Evolutionary conservation across 2,329 filamentous ascomycete species (phyloP).

Genomic region (Verticillium longisporum): DNA sequence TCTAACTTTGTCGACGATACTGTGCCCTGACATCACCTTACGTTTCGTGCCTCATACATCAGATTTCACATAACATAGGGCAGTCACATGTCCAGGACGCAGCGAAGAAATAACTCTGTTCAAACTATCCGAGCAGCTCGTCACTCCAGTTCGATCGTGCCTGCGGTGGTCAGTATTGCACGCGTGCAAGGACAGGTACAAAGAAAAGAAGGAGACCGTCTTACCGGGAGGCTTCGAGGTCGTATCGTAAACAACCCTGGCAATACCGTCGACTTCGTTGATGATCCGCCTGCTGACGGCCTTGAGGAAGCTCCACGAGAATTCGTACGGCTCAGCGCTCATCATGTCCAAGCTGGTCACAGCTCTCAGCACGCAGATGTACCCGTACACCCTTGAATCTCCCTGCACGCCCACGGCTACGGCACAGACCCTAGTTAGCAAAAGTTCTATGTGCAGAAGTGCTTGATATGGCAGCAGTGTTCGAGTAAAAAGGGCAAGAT

Average conservation of each 20-base stretch:
- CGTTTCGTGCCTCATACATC: background rate
- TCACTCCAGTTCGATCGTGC: constrained; percentile 69
- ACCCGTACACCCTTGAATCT: constrained; percentile 21
- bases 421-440: background rate
- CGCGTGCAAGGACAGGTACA: background rate
- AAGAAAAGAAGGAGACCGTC: background rate
- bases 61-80: background rate
- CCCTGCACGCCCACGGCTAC: constrained; percentile 28
- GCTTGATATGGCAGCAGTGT: background rate
- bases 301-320: constrained; percentile 57
- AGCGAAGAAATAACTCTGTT: background rate
- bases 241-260: constrained; percentile 54
- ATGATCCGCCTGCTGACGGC: constrained; percentile 61
- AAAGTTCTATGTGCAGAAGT: background rate
- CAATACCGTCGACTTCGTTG: constrained; percentile 61
- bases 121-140: background rate
- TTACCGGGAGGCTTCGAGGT: constrained; percentile 9
- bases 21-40: background rate
- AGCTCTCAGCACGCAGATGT: constrained; percentile 33
- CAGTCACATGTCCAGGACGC: background rate
- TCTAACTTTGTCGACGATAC: too few relatives aligned
- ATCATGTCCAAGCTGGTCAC: constrained; percentile 44
- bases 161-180: constrained; percentile 34
- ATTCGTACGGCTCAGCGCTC: constrained; percentile 47
- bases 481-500: background rate